Evolutionary conservation across 2,329 filamentous ascomycete species (phyloP), one percentile per base, ranked within the genome.

Genomic region (Fusarium sp.): DNA sequence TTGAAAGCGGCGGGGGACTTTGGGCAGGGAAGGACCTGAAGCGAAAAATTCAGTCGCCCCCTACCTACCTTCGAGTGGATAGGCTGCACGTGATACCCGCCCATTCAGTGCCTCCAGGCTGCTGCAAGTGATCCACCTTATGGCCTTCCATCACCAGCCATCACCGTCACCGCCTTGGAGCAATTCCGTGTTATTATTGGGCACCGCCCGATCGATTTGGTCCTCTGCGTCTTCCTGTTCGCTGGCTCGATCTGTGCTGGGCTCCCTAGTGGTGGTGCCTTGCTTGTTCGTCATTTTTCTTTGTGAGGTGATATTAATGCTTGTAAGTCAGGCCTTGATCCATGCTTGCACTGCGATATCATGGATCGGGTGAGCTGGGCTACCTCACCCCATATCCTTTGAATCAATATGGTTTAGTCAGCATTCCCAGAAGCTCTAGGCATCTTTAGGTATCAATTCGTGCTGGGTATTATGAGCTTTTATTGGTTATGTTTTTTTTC

Each of bases 11-110:
- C 82, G 81, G 82, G 81, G 82, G 81, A 83, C 79, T 74, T 80
- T 80, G 74, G 79, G 75, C 79, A 77, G 79, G 79, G 79, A 77
- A 77, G 75, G 77, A 76, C 76, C 66, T 78, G 78, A 80, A 81
- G 81, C 80, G 81, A 83, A 85, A 84, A 85, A 81, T 82, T 84
- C 82, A 82, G 78, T 81, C 80, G 79, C 75, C 78, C 78, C 73
- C 75, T 66, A 51, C 65, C 57, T 66, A 44, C 31, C n/a, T 35
- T 41, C 39, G 71, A 75, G 78, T 74, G 76, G 77, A 68, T 63
- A 72, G 68, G 50, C 65, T 71, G 78, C 81, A 83, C 81, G 81
- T 83, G 81, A 83, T 77, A 56, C 75, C 28, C 53, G 57, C 64
- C 69, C 70, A 73, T 65, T 65, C 61, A 65, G 39, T 72, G 65